These are phyloP conservation scores for Kwoniella shivajii DNA, from an alignment of 1,284 basidiomycete genomes.

Conservation along the genomic window DNA sequence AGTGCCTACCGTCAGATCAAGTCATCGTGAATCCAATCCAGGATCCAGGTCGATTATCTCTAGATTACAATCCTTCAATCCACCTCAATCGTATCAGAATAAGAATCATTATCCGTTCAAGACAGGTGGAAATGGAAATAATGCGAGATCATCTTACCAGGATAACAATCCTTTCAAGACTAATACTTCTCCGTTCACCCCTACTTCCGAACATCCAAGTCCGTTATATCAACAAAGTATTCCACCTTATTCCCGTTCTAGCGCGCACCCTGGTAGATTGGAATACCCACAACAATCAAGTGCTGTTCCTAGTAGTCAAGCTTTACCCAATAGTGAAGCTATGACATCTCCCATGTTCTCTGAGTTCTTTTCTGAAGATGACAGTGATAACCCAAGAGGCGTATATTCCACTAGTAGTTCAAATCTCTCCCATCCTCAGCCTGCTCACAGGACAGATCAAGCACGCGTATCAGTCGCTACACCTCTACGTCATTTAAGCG, in stretches of 20 bases:
- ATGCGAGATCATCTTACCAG: neutral
- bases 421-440: neutral
- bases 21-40: neutral
- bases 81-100: neutral
- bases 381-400: too few species aligned
- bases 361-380: neutral
- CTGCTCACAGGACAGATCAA: neutral
- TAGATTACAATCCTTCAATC: neutral
- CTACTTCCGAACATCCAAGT: neutral
- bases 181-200: neutral
- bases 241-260: too few species aligned
- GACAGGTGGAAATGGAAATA: too few species aligned
- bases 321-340: neutral
- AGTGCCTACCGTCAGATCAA: neutral
- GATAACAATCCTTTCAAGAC: neutral
- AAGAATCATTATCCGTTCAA: too few species aligned
- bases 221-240: neutral
- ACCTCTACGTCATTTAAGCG: neutral
- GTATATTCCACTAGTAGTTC: too few species aligned
- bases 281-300: too few species aligned
- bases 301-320: too few species aligned
- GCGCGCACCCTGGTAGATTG: too few species aligned
- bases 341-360: constrained; percentile 4
- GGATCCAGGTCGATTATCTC: neutral
- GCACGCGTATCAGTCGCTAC: neutral